phyloP scores from a whole-genome alignment of 305 asterid genomes.

The Galium porrigens region DNA sequence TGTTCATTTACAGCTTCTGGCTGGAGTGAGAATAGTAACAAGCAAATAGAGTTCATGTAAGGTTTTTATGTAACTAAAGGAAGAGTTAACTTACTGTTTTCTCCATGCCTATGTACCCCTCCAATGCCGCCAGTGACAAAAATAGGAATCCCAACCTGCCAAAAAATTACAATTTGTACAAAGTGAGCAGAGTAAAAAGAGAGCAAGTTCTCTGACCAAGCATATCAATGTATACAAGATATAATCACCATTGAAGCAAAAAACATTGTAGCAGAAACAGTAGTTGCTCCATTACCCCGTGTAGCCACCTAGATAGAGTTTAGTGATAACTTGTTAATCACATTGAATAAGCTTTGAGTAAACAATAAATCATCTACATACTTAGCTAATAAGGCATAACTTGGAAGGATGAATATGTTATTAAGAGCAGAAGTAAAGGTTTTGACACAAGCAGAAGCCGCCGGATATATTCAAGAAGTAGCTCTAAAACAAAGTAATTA shows the following conservation, averaged over 20 bases:
- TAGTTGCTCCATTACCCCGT: slow-evolving; percentile 71
- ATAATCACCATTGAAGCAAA: slow-evolving; percentile 31
- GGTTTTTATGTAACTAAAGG: background rate
- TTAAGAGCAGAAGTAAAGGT: slow-evolving; percentile 4
- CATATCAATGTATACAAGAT: background rate
- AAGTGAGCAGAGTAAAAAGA: slow-evolving; percentile 7
- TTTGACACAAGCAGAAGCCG: background rate
- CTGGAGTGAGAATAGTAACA: background rate
- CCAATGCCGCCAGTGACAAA: slow-evolving; percentile 94
- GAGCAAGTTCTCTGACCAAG: background rate
- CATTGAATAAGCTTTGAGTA: background rate
- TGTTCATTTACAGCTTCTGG: background rate
- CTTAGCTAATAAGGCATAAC: background rate
- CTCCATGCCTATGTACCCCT: slow-evolving; percentile 90
- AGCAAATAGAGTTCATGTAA: background rate
- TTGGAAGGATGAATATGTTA: background rate
- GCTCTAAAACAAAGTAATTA: background rate
- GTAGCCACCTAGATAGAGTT: slow-evolving; percentile 53
- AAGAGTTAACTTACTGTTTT: slow-evolving; percentile 42
- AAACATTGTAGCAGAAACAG: slow-evolving; percentile 86
- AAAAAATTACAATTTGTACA: slow-evolving; percentile 3
- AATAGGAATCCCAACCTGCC: slow-evolving; percentile 78
- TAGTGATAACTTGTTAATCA: background rate
- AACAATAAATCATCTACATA: background rate
- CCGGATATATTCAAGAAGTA: background rate